These are phyloP conservation scores for Colletotrichum echinochloae DNA, from an alignment of 2,329 filamentous ascomycete species.

Conservation along the genomic window DNA sequence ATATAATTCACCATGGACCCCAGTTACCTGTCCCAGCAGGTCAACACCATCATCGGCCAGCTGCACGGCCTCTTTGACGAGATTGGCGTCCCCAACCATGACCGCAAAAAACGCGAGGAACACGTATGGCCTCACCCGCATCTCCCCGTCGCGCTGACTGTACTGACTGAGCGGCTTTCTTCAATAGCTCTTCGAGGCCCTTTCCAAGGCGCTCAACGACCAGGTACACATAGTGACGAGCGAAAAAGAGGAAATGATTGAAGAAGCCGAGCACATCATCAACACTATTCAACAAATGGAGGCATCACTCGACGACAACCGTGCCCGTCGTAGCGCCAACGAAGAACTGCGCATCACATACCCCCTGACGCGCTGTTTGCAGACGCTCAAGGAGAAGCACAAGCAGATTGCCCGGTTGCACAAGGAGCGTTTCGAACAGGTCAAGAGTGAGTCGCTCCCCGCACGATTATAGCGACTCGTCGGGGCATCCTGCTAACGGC, in stretches of 20 bases:
- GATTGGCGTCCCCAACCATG: conserved; percentile 94
- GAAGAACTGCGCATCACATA: conserved; percentile 82
- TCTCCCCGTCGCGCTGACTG: background rate
- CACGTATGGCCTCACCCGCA: conserved; percentile 71
- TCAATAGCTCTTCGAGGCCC: conserved; percentile 85
- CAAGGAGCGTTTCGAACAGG: conserved; percentile 92
- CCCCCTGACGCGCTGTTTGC: conserved; percentile 84
- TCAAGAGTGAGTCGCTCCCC: conserved; percentile 78
- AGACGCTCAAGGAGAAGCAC: conserved; percentile 87
- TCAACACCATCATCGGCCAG: conserved; percentile 92
- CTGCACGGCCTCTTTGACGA: conserved; percentile 96
- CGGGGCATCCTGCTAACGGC: conserved; percentile 28
- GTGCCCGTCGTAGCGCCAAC: conserved; percentile 72
- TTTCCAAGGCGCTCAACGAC: conserved; percentile 91
- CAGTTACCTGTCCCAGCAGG: conserved; percentile 92
- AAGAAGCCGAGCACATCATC: conserved; percentile 88
- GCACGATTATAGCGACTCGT: background rate
- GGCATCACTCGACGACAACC: conserved; percentile 83
- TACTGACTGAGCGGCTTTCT: conserved; percentile 19
- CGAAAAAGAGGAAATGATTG: conserved; percentile 91
- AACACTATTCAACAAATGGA: conserved; percentile 94
- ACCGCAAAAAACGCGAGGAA: conserved; percentile 88
- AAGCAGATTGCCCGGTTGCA: conserved; percentile 83
- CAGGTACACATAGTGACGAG: conserved; percentile 86
- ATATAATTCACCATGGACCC: conserved; percentile 77